Evolutionary conservation across 2,329 filamentous ascomycete genomes (phyloP).

Genomic region (Cercospora janseana): DNA sequence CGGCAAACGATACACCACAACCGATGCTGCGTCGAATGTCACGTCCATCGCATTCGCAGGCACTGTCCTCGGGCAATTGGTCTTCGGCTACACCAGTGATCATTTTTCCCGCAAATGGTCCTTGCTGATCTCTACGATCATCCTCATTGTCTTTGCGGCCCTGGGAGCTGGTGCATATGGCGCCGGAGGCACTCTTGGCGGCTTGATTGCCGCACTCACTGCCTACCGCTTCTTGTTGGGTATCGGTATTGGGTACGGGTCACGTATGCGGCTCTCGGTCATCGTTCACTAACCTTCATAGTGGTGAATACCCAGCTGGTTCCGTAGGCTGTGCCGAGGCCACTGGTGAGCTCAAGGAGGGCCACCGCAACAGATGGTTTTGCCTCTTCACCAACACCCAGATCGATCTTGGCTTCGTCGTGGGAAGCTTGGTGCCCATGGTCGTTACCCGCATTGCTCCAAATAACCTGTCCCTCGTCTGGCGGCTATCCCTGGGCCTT

Average conservation of each 20-base stretch:
- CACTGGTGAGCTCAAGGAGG: constrained; percentile 74
- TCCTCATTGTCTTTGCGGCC: constrained; percentile 81
- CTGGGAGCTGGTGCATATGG: constrained; percentile 75
- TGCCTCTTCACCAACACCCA: constrained; percentile 77
- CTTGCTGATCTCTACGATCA: constrained; percentile 74
- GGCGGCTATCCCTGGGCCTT: constrained; percentile 77
- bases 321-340: constrained; percentile 81
- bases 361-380: constrained; percentile 83
- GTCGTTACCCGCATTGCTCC: constrained; percentile 45
- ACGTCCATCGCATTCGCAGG: constrained; percentile 76
- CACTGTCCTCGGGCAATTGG: constrained; percentile 76
- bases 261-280: constrained; percentile 34
- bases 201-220: constrained; percentile 74
- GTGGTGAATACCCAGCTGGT: constrained; percentile 74
- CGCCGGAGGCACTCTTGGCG: constrained; percentile 63
- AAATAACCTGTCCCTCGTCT: constrained; percentile 68
- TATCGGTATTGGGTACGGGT: constrained; percentile 42
- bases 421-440: constrained; percentile 74
- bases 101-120: constrained; percentile 82
- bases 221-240: constrained; percentile 81
- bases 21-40: constrained; percentile 70
- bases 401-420: constrained; percentile 81
- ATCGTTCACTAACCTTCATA: background rate
- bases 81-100: constrained; percentile 79
- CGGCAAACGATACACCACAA: constrained; percentile 64